Evolutionary conservation across 768 basidiomycete species (phyloP).

Genomic region (Amanita pseudoporphyria): DNA sequence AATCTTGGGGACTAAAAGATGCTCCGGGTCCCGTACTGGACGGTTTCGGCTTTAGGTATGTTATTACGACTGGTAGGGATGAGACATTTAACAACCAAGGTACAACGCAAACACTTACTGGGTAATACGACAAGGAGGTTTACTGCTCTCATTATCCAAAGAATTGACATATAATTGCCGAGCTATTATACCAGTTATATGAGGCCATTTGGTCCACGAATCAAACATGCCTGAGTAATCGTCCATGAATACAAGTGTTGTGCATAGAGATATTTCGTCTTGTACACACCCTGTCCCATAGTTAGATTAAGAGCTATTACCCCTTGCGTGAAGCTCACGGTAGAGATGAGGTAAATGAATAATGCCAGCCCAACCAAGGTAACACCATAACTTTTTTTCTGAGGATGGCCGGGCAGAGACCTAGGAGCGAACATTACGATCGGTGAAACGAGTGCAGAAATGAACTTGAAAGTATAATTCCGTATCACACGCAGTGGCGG

Average conservation of each 20-base stretch:
- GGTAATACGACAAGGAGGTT: slow-evolving; percentile 63
- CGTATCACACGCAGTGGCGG: slow-evolving; percentile 21
- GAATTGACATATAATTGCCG: slow-evolving; percentile 66
- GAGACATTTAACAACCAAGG: not conserved
- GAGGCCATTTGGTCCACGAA: not conserved
- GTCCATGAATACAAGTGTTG: slow-evolving; percentile 65
- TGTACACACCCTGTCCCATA: slow-evolving; percentile 48
- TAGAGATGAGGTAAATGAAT: slow-evolving; percentile 56
- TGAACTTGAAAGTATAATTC: slow-evolving; percentile 18
- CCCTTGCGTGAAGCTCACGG: slow-evolving; percentile 31
- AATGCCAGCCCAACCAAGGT: slow-evolving; percentile 55
- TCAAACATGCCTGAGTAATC: slow-evolving; percentile 35
- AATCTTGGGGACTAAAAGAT: slow-evolving; percentile 26
- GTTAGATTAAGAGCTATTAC: not conserved
- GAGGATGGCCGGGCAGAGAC: slow-evolving; percentile 26
- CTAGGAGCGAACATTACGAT: slow-evolving; percentile 63
- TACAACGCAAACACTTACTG: slow-evolving; percentile 30
- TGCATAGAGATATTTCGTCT: slow-evolving; percentile 72
- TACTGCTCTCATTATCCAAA: slow-evolving; percentile 55
- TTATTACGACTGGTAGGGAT: slow-evolving; percentile 41
- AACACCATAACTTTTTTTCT: slow-evolving; percentile 63
- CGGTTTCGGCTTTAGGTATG: slow-evolving; percentile 46
- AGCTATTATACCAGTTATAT: slow-evolving; percentile 26
- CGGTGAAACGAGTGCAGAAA: slow-evolving; percentile 47
- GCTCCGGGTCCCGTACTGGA: slow-evolving; percentile 10